phyloP scores from a whole-genome alignment of 1,284 basidiomycete genomes.

The Xerocomus amazonicus region DNA sequence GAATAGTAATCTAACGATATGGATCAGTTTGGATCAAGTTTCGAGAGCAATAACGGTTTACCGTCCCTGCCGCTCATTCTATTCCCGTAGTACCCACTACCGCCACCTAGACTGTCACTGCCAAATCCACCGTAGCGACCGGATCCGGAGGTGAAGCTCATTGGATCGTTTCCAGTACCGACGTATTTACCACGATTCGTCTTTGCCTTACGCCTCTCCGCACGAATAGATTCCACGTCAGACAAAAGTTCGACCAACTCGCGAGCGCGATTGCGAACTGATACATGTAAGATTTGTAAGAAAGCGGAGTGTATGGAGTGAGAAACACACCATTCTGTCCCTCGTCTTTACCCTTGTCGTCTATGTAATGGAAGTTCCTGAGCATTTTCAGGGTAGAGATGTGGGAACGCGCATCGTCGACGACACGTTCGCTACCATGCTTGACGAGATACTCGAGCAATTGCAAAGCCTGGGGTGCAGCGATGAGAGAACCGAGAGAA shows the following conservation, averaged over 20 bases:
- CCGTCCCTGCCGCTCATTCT: slow-evolving; percentile 42
- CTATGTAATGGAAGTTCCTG: slow-evolving; percentile 96
- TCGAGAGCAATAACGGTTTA: slow-evolving; percentile 15
- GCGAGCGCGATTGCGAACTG: slow-evolving; percentile 91
- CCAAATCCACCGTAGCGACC: slow-evolving; percentile 82
- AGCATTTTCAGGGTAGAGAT: slow-evolving; percentile 97
- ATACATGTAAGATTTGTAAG: neutral
- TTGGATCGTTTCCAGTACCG: slow-evolving; percentile 80
- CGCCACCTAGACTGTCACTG: slow-evolving; percentile 54
- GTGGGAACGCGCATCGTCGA: slow-evolving; percentile 95
- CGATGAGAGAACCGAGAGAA: neutral
- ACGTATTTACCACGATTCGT: slow-evolving; percentile 90
- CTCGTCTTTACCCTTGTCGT: slow-evolving; percentile 98
- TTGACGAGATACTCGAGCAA: slow-evolving; percentile 95
- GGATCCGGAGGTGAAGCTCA: slow-evolving; percentile 55
- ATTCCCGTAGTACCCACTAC: slow-evolving; percentile 40
- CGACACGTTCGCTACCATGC: slow-evolving; percentile 97
- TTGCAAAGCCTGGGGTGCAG: slow-evolving; percentile 69
- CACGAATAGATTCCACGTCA: slow-evolving; percentile 89
- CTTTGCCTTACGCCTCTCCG: slow-evolving; percentile 91
- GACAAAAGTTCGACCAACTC: slow-evolving; percentile 88
- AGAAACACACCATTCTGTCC: slow-evolving; percentile 83
- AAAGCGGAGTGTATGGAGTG: neutral
- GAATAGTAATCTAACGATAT: slow-evolving; percentile 36
- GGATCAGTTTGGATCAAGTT: slow-evolving; percentile 17